Conservation (phyloP, 306 rosid genomes). For the Begonia loranthoides region DNA sequence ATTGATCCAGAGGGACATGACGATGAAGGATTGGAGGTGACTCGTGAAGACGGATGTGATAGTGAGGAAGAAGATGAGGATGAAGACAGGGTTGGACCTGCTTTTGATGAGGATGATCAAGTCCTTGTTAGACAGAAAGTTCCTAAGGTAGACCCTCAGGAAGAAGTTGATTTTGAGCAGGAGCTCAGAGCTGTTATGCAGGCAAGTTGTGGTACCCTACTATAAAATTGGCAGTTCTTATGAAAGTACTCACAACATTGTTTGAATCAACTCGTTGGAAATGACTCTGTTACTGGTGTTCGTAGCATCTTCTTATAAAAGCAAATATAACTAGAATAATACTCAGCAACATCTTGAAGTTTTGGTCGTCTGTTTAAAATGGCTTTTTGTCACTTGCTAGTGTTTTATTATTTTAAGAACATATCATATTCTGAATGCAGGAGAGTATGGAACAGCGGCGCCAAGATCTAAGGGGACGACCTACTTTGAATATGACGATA, state of each 20-base stretch:
- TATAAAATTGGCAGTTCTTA: too few species aligned
- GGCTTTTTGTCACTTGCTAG: too few species aligned
- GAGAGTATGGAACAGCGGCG: slow-evolving; percentile 98
- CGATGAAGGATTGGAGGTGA: slow-evolving; percentile 73
- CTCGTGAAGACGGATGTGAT: slow-evolving; percentile 71
- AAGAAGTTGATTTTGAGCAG: slow-evolving; percentile 80
- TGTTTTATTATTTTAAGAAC: too few species aligned
- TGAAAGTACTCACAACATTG: too few species aligned
- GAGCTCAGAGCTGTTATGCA: slow-evolving; percentile 93
- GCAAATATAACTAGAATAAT: too few species aligned
- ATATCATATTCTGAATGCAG: slow-evolving; percentile 22
- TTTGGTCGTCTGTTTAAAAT: too few species aligned
- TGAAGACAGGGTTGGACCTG: slow-evolving; percentile 58
- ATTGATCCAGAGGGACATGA: slow-evolving; percentile 60
- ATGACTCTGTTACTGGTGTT: too few species aligned
- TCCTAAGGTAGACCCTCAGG: slow-evolving; percentile 76
- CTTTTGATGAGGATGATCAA: slow-evolving; percentile 93
- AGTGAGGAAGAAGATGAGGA: slow-evolving; percentile 75
- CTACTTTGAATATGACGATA: slow-evolving; percentile 86
- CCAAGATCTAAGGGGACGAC: slow-evolving; percentile 85
- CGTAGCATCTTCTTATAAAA: too few species aligned
- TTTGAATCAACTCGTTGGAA: too few species aligned
- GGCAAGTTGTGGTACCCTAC: slow-evolving; percentile 24
- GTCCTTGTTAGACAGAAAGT: slow-evolving; percentile 88
- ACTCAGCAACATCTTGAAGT: too few species aligned